Percentiles rank a stretch among this genome's conserved stretches.
Evolutionary conservation across 306 rosid genomes (phyloP).

Genomic region (Aeschynomene evenia): DNA sequence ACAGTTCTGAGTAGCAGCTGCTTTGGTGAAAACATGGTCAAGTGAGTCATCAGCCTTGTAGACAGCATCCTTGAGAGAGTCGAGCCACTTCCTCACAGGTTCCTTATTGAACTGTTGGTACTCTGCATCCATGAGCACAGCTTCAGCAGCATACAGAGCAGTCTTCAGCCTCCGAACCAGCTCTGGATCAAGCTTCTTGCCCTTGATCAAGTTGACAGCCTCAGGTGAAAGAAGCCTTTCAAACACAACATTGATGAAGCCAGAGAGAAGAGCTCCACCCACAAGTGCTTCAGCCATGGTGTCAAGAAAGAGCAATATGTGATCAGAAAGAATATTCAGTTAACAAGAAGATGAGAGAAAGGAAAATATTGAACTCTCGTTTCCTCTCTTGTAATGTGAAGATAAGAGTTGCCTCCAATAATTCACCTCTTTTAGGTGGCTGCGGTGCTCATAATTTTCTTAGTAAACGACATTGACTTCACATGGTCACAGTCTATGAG

Average conservation of each 20-base stretch:
- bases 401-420: too few species aligned
- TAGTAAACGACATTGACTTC: not conserved
- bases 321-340: not conserved
- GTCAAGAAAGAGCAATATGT: not conserved
- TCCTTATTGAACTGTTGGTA: not conserved
- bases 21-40: constrained; percentile 24
- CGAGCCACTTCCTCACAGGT: not conserved
- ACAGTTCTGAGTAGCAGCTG: too few species aligned
- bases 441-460: not conserved
- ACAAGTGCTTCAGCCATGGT: not conserved
- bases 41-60: not conserved
- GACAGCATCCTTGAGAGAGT: not conserved
- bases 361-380: too few species aligned
- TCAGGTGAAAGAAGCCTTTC: not conserved
- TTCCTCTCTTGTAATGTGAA: too few species aligned
- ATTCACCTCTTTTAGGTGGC: too few species aligned
- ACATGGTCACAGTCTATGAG: not conserved
- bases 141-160: not conserved
- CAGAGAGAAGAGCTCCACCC: not conserved
- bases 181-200: not conserved
- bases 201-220: not conserved
- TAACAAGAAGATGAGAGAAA: not conserved
- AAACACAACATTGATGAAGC: not conserved
- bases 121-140: not conserved
- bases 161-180: not conserved